phyloP scores from a whole-genome alignment of 2,329 filamentous ascomycete genomes.

The Colletotrichum australisinense region DNA sequence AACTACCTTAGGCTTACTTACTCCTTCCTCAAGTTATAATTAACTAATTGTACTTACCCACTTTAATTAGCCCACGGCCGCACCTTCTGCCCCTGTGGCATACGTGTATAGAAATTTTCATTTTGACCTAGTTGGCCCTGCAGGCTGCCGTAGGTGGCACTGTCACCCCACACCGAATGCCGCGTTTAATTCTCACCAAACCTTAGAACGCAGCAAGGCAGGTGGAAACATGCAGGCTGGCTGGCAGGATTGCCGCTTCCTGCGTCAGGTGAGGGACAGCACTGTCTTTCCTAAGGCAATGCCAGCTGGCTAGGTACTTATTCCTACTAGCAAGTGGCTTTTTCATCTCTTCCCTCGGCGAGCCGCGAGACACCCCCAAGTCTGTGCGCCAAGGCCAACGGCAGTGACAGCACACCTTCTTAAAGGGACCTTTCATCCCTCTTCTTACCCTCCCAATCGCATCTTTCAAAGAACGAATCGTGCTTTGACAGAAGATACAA shows the following conservation, averaged over 20 bases:
- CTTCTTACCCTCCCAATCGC: slow-evolving; percentile 1
- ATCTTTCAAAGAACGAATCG: background rate
- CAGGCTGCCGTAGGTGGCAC: no score
- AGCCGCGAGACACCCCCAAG: slow-evolving; percentile 6
- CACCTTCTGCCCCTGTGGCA: no score
- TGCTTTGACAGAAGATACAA: background rate
- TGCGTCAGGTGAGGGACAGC: slow-evolving; percentile 6
- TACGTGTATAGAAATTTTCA: no score
- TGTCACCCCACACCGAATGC: background rate
- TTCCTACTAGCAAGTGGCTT: background rate
- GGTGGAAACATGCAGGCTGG: background rate
- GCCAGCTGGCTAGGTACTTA: slow-evolving; percentile 16
- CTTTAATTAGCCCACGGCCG: no score
- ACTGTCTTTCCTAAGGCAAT: background rate
- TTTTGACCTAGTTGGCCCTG: no score
- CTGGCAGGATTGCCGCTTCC: background rate
- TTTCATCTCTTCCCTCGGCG: background rate
- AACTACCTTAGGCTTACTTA: no score
- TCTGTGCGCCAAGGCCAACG: slow-evolving; percentile 28
- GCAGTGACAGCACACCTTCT: slow-evolving; percentile 1
- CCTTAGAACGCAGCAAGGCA: background rate
- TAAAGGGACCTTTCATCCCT: slow-evolving; percentile 18
- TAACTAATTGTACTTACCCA: no score
- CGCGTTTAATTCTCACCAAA: background rate
- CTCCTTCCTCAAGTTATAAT: no score